Base-by-base conservation (phyloP, 2,329 filamentous ascomycete species). In the Cryphonectria naterciae region DNA sequence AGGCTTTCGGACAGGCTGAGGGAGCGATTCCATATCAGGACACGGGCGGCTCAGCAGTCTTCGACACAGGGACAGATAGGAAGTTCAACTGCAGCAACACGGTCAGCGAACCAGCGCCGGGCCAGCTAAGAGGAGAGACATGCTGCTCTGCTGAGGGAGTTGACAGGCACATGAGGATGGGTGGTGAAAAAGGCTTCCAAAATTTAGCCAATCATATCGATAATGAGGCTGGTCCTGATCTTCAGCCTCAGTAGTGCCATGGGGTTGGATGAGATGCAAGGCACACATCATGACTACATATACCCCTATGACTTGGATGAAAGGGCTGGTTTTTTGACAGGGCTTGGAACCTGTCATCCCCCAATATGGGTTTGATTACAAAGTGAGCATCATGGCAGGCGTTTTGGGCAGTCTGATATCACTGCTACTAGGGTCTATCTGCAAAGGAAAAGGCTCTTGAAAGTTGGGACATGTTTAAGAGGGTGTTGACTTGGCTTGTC, bases 1-100 rank as follows among this genome's bases (percentile, higher is more conserved):
- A 81, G 78, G 60, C 76, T 89, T 52, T 81, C 87, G 8, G 82
- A 84, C 60, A 84, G 84, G 67, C 78, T 89, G 60, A 83, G 84
- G 63, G 87, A 87, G 63, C 85, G 82, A 74, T 88, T 89, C 74
- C 83, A 83, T 60, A 83, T 88, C 69, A 82, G 84, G 56, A 86
- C 85, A 17, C 81, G 83, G 46, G 79, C 84, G 72, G 17, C 72
- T 67, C 62, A 70, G 62, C 62, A 46, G 49, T 32, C 64, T 22
- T 28, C 66, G 25, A 32, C 69, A 67, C 22, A n/a, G 10, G 68
- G 70, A 63, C 60, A 72, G 67, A 25, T 54, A 64, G 37, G 72
- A 15, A 52, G 25, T 54, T 37, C 58, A 32, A 68, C 68, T 13
- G n/a, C 52, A n/a, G 68, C 41, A 56, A 41, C 67, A 63, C 28